These are phyloP conservation scores for Lavandula angustifolia DNA, from an alignment of 257 asterid genomes.

Conservation along the genomic window DNA sequence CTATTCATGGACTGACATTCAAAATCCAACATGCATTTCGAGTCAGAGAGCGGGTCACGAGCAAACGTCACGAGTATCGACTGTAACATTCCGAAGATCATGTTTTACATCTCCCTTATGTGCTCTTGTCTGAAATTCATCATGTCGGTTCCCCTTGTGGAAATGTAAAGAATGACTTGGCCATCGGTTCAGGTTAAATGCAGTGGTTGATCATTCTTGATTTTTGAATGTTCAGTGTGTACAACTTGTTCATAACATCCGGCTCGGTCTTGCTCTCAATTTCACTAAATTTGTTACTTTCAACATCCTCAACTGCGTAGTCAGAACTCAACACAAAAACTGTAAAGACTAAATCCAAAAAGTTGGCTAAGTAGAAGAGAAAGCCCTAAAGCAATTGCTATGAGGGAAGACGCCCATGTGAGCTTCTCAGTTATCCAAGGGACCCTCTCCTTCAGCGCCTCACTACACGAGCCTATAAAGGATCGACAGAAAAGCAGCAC, in stretches of 20 bases:
- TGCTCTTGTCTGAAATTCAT: conserved; percentile 27
- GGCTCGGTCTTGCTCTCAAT: conserved; percentile 9
- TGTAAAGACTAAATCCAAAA: conserved; percentile 82
- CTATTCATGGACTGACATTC: conserved; percentile 24
- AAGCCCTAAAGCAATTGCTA: conserved; percentile 81
- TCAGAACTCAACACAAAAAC: conserved; percentile 23
- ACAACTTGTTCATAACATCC: too few relatives aligned
- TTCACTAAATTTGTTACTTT: conserved; percentile 25
- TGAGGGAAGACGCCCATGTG: conserved; percentile 88
- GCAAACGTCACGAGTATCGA: background rate
- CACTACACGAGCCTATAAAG: conserved; percentile 86
- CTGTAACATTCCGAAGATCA: background rate
- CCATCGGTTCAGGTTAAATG: conserved; percentile 19
- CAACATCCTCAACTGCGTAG: conserved; percentile 27
- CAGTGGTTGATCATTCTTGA: background rate
- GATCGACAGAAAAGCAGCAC: conserved; percentile 81
- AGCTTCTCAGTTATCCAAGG: conserved; percentile 95
- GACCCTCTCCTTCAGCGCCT: conserved; percentile 80
- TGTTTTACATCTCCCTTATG: conserved; percentile 13
- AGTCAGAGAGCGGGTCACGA: conserved; percentile 22
- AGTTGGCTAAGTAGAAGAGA: conserved; percentile 73
- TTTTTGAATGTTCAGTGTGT: conserved; percentile 9
- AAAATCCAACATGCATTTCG: conserved; percentile 10
- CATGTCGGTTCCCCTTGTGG: conserved; percentile 29
- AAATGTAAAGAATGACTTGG: conserved; percentile 19